phyloP scores from a whole-genome alignment of 495 filamentous ascomycete species.

The Neurospora tetrasperma region DNA sequence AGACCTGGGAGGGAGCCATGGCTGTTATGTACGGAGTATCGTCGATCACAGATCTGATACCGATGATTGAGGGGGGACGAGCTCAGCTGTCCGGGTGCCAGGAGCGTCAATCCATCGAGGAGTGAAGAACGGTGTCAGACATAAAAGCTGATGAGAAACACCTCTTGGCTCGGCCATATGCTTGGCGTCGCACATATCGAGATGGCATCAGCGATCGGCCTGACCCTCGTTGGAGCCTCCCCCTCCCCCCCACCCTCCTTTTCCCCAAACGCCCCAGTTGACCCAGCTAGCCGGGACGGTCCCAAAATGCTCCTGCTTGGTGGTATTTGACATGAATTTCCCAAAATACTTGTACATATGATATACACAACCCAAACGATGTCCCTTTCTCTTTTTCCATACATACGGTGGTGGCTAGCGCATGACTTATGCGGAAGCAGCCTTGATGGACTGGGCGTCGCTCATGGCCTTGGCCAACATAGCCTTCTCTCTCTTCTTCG shows the following conservation, averaged over 20 bases:
- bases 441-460: constrained; percentile 24
- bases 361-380: constrained; percentile 10
- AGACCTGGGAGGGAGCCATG: not conserved
- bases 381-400: not conserved
- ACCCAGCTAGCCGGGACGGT: not conserved
- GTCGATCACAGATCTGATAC: not conserved
- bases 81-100: not conserved
- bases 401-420: not conserved
- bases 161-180: not conserved
- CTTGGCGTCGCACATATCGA: not conserved
- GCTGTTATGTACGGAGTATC: not conserved
- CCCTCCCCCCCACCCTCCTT: not conserved
- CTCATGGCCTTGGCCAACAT: constrained; percentile 23
- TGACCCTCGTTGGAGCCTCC: not conserved
- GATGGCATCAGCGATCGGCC: not conserved
- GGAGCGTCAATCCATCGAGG: not conserved
- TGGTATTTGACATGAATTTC: not conserved
- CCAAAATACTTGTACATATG: constrained; percentile 13
- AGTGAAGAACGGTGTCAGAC: not conserved
- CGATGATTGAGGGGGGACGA: not conserved
- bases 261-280: not conserved
- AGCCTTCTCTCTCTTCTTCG: constrained; percentile 51
- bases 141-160: not conserved
- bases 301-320: not conserved
- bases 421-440: constrained; percentile 1